phyloP scores from a whole-genome alignment of 2,329 filamentous ascomycete species.

The Alternaria sp. region DNA sequence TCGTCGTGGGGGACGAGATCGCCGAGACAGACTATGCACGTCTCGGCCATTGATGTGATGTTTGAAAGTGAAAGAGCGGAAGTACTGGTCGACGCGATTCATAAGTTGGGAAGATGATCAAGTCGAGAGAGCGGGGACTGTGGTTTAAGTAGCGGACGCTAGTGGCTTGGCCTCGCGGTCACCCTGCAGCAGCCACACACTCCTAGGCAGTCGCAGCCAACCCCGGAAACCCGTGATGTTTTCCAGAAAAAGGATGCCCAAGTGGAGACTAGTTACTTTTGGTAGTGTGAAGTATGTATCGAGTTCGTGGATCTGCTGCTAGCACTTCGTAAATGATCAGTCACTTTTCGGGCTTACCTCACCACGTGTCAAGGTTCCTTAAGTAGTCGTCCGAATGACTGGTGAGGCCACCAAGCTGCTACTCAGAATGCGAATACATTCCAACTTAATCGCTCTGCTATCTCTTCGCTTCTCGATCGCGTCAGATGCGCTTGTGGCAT shows the following conservation, averaged over 20 bases:
- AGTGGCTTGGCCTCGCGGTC: constrained; percentile 26
- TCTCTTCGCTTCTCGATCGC: constrained; percentile 14
- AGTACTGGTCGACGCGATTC: constrained; percentile 40
- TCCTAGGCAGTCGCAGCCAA: constrained; percentile 30
- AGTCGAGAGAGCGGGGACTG: constrained; percentile 41
- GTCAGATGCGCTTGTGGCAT: constrained; percentile 7
- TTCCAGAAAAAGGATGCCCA: constrained; percentile 10
- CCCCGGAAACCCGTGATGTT: constrained; percentile 28
- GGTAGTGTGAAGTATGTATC: constrained; percentile 10
- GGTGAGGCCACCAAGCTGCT: constrained; percentile 32
- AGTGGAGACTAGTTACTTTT: constrained; percentile 12
- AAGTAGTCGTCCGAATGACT: constrained; percentile 40
- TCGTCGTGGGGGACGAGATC: constrained; percentile 69
- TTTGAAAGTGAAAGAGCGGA: constrained; percentile 30
- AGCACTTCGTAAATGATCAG: constrained; percentile 22
- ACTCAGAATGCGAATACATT: constrained; percentile 46
- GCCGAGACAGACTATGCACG: constrained; percentile 76
- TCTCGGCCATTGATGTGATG: constrained; percentile 66
- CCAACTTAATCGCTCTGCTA: constrained; percentile 28
- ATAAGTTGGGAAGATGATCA: constrained; percentile 46
- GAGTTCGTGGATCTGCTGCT: constrained; percentile 8
- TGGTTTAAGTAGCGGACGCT: constrained; percentile 33
- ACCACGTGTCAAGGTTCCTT: constrained; percentile 45
- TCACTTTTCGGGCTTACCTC: constrained; percentile 35
- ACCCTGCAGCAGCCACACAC: constrained; percentile 34